Evolutionary conservation across 73 alveolate species (phyloP).

Genomic region (Symbiodinium natans): DNA sequence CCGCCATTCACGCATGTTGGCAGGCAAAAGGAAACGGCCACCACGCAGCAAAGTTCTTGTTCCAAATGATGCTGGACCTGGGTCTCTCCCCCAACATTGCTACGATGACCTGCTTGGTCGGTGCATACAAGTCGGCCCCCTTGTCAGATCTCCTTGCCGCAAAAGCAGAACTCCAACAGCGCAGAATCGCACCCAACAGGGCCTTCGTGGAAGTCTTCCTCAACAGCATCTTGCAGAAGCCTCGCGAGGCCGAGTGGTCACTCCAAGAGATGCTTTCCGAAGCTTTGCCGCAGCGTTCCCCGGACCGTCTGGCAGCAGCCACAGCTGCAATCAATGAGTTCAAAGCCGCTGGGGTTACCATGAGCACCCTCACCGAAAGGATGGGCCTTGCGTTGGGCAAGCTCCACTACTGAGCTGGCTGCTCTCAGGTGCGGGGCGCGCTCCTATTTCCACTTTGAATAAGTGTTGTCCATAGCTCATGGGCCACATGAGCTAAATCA

Average conservation of each 20-base stretch:
- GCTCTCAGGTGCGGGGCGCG: too few species aligned
- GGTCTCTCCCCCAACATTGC: background rate
- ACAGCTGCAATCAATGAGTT: background rate
- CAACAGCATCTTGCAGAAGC: background rate
- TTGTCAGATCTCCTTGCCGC: background rate
- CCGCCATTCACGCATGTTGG: conserved; percentile 34
- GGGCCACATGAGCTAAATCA: too few species aligned
- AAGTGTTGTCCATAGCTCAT: too few species aligned
- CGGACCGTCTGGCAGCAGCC: background rate
- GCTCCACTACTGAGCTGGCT: too few species aligned
- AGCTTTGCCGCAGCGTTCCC: background rate
- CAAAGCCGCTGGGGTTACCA: background rate
- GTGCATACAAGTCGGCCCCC: background rate
- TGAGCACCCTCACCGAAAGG: background rate
- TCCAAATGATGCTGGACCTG: background rate
- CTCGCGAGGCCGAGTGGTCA: background rate
- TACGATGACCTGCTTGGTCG: background rate
- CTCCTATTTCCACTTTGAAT: too few species aligned
- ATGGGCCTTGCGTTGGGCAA: background rate
- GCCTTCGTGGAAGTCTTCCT: background rate
- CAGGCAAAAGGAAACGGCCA: background rate
- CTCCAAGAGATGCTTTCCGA: background rate
- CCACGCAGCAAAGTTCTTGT: background rate
- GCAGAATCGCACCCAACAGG: background rate
- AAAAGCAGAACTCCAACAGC: background rate